Percentiles rank a stretch among this genome's conserved stretches.
Conservation (phyloP, 176 grass and related monocot species). For the Metroxylon sagu region DNA sequence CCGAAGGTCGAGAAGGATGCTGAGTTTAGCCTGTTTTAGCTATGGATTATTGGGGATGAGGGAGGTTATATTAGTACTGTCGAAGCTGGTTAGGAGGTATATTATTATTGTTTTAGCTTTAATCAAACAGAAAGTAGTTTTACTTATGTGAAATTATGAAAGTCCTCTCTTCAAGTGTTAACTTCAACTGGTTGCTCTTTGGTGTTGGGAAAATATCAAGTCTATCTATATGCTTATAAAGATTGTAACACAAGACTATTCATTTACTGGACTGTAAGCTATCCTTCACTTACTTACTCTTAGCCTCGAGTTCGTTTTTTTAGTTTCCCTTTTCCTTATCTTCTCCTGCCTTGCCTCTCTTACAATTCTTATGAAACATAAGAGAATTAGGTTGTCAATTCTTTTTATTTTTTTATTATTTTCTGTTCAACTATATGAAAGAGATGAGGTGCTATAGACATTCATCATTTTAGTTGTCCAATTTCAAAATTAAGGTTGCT, state of each 20-base stretch:
- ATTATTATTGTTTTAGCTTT: background rate
- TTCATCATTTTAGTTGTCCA: background rate
- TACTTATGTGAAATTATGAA: too few relatives aligned
- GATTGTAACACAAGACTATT: slow-evolving; percentile 94
- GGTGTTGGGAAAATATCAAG: slow-evolving; percentile 37
- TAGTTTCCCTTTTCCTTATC: too few relatives aligned
- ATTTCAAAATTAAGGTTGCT: background rate
- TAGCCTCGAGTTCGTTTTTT: too few relatives aligned
- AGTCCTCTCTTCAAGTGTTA: background rate
- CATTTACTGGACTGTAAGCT: slow-evolving; percentile 91
- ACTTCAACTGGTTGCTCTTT: background rate
- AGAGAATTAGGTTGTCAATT: too few relatives aligned
- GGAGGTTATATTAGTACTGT: slow-evolving; percentile 85
- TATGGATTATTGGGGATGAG: slow-evolving; percentile 79
- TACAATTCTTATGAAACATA: background rate
- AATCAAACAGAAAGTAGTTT: too few relatives aligned
- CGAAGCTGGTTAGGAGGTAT: slow-evolving; percentile 95
- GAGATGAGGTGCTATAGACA: background rate
- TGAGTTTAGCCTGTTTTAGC: slow-evolving; percentile 87
- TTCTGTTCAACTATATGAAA: too few relatives aligned
- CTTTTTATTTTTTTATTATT: too few relatives aligned
- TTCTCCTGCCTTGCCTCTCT: background rate
- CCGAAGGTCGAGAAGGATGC: slow-evolving; percentile 69
- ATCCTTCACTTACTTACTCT: too few relatives aligned
- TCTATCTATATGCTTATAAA: slow-evolving; percentile 76